Base-by-base conservation (phyloP, 768 basidiomycete genomes). In the Boletus edulis region DNA sequence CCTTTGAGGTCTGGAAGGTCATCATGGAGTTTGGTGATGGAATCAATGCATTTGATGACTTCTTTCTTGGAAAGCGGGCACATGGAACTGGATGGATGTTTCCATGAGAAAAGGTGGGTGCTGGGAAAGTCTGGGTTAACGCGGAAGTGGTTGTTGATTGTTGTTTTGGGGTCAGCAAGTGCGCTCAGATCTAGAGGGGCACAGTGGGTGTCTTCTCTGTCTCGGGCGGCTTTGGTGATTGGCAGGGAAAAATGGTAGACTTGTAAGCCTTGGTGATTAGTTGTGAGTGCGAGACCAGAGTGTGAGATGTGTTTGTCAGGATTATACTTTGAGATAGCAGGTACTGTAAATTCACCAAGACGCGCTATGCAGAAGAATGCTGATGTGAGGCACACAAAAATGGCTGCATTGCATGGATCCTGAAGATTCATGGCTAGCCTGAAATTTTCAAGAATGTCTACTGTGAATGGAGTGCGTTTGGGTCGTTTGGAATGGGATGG, bases 21-120 rank as follows among this genome's bases (percentile, higher is more conserved):
- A 0, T 17, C 43, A 17, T 44, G 14, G 7, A 0, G 11, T 14
- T 37, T 39, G 0, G 8, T 27, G 27, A 27, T 27, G 27, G 27
- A 27, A 27, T 5, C 34, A 7, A 60, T 47, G 5, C 15, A 0
- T 0, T 46, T 15, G 0, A 24, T 24, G 24, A 24, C 24, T 1
- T 24, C 24, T 24, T 24, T 24, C 24, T 24, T 24, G 5, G 5
- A 24, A 24, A 24, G 57, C 46, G 0, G 9, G 7, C 27, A 1
- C 27, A 18, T 12, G 24, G 46, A 1, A 11, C 24, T 37, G 3
- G 57, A 35, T 3, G 41, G 34, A n/a, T 59, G 58, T 9, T 14
- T 49, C 55, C 58, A 59, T 0, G 51, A 1, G 14, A 59, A 59
- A 0, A 59, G 46, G 34, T 59, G 55, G 3, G n/a, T 3, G 3